Base-by-base conservation (phyloP, 352 stramenopile genomes). In the Aphanomyces stellatus region DNA sequence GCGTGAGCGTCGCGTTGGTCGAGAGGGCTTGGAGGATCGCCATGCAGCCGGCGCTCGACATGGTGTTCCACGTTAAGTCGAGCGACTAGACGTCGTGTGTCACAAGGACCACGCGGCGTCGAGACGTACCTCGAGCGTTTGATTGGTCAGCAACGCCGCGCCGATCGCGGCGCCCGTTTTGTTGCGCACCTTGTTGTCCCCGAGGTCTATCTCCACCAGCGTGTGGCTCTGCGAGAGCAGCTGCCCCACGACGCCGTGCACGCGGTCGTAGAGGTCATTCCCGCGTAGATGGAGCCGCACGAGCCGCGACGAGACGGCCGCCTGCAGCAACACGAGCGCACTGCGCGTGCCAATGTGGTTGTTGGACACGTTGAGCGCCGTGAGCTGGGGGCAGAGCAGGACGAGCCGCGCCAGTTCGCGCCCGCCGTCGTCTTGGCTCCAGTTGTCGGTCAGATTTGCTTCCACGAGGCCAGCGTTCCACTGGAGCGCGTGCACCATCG, bases 1-100 rank as follows among this genome's bases (percentile, higher is more conserved):
- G 37, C 40, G 63, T 55, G 7, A 70, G 63, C 6, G 35, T 27
- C n/a, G 19, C 4, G 63, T 70, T 70, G 28, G 28, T 34, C 10
- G n/a, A 19, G 15, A 70, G 51, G 31, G 63, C 63, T 3, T 49
- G 25, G 15, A 63, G 17, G 37, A 70, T 40, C 27, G 31, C 19
- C 11, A 17, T 15, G 13, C n/a, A 56, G 19, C 51, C 63, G 4
- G 19, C 30, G 2, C 33, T 28, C 19, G 63, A 65, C 41, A 70
- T 70, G 28, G 51, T 43, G 24, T 70, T 70, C 63, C 63, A 70
- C 34, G 51, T 43, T 34, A 70, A 8, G n/a, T 35, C 22, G 11
- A 70, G 40, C 22, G 37, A 28, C 60, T 67, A 42, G 11, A n/a
- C n/a, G n/a, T n/a, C n/a, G n/a, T n/a, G n/a, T n/a, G n/a, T n/a